These are phyloP conservation scores for Thinopyrum elongatum DNA, from an alignment of 176 grass and related monocot species.

Conservation along the genomic window DNA sequence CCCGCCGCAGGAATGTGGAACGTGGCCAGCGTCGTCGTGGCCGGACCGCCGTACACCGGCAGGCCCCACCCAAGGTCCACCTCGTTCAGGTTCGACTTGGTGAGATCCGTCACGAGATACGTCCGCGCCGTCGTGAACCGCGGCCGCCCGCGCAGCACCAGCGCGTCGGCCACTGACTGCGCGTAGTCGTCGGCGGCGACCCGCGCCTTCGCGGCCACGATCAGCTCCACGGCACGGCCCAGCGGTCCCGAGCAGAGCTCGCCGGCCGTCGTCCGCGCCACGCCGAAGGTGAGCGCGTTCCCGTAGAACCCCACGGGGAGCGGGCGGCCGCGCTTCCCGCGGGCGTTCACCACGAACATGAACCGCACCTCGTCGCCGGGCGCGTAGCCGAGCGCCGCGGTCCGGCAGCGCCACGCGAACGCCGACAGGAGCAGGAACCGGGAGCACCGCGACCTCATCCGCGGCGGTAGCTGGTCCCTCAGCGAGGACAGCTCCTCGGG, in stretches of 20 bases:
- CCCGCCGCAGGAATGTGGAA: neutral
- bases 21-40: conserved; percentile 35
- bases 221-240: conserved; percentile 24
- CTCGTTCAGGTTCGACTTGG: conserved; percentile 24
- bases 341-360: conserved; percentile 39
- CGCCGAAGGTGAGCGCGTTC: conserved; percentile 34
- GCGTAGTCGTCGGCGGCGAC: conserved; percentile 22
- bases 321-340: conserved; percentile 14
- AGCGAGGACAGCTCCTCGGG: neutral
- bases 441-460: neutral
- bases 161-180: conserved; percentile 33
- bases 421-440: conserved; percentile 30
- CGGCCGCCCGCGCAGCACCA: conserved; percentile 35
- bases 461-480: neutral
- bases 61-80: conserved; percentile 36
- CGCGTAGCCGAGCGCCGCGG: conserved; percentile 25
- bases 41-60: conserved; percentile 29
- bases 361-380: conserved; percentile 30
- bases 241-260: conserved; percentile 27
- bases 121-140: conserved; percentile 31
- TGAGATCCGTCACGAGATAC: conserved; percentile 37
- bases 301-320: conserved; percentile 53
- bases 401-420: conserved; percentile 37
- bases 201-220: conserved; percentile 28
- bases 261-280: conserved; percentile 27